phyloP scores from a whole-genome alignment of 805 yeast genomes.

The Teunomyces panamensis region DNA sequence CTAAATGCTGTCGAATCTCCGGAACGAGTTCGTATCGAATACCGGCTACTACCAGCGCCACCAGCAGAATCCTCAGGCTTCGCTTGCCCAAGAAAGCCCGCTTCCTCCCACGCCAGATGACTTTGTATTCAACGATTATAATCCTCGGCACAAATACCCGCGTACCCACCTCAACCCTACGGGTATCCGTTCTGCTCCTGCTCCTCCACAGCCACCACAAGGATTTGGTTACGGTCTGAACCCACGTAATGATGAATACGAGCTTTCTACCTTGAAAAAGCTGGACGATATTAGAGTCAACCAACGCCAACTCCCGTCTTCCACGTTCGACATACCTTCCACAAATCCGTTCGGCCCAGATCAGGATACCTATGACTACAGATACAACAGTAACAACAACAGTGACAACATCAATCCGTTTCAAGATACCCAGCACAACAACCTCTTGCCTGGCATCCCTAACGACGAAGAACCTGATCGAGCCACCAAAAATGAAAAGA shows the following conservation, averaged over 20 bases:
- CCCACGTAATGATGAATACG: conserved; percentile 7
- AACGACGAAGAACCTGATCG: neutral
- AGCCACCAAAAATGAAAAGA: conserved; percentile 7
- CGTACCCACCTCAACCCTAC: neutral
- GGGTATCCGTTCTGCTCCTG: conserved; percentile 2
- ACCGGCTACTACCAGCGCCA: neutral
- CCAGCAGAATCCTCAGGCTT: neutral
- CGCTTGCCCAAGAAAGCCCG: neutral
- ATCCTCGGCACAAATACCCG: neutral
- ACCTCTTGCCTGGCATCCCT: conserved; percentile 1
- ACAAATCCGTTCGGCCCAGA: conserved; percentile 6
- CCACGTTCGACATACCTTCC: neutral
- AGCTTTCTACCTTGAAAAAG: conserved; percentile 3
- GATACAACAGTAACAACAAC: neutral
- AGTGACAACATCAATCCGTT: neutral
- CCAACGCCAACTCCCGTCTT: neutral
- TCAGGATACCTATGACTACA: neutral
- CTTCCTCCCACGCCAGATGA: neutral
- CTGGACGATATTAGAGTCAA: neutral
- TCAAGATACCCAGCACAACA: conserved; percentile 1
- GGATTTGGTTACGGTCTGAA: neutral
- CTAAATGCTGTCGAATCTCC: conserved; percentile 1
- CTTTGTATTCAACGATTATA: conserved; percentile 2
- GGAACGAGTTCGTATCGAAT: neutral
- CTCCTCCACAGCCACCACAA: neutral